Evolutionary conservation across 2,329 filamentous ascomycete genomes (phyloP).

Genomic region (Emmonsia crescens): DNA sequence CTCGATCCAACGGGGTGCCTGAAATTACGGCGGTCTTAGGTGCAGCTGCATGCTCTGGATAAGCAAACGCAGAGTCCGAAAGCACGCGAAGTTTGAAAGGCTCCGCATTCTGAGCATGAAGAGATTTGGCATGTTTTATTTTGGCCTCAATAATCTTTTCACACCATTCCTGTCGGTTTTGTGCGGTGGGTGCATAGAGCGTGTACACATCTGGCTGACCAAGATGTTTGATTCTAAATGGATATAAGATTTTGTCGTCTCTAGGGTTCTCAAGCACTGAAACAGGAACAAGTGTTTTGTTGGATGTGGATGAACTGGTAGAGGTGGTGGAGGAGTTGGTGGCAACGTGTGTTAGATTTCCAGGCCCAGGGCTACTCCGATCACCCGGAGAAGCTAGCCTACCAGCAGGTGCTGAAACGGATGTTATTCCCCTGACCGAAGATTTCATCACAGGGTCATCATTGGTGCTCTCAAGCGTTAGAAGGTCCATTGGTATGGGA

Average conservation of each 20-base stretch:
- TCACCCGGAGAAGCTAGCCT: conserved; percentile 38
- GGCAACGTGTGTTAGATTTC: conserved; percentile 52
- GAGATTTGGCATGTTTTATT: conserved; percentile 76
- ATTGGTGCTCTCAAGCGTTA: conserved; percentile 83
- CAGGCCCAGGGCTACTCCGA: conserved; percentile 40
- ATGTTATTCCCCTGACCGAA: conserved; percentile 56
- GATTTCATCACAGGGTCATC: conserved; percentile 83
- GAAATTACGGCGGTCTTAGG: conserved; percentile 67
- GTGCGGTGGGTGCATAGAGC: conserved; percentile 67
- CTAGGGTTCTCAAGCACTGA: conserved; percentile 46
- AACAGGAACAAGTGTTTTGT: conserved; percentile 37
- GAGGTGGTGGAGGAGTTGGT: conserved; percentile 57
- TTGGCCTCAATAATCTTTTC: conserved; percentile 91
- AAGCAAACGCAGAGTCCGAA: conserved; percentile 72
- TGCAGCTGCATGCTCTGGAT: conserved; percentile 38
- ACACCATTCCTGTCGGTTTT: conserved; percentile 78
- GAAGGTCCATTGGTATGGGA: conserved; percentile 90
- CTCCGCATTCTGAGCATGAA: conserved; percentile 88
- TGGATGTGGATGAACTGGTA: conserved; percentile 23
- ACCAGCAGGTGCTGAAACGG: conserved; percentile 28
- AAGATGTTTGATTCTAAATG: conserved; percentile 91
- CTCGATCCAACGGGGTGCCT: conserved; percentile 82
- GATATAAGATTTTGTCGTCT: conserved; percentile 78
- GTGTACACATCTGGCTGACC: conserved; percentile 70
- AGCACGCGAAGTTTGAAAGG: conserved; percentile 87